Evolutionary conservation across 768 basidiomycete species (phyloP).

Genomic region (Termitomyces sp.): DNA sequence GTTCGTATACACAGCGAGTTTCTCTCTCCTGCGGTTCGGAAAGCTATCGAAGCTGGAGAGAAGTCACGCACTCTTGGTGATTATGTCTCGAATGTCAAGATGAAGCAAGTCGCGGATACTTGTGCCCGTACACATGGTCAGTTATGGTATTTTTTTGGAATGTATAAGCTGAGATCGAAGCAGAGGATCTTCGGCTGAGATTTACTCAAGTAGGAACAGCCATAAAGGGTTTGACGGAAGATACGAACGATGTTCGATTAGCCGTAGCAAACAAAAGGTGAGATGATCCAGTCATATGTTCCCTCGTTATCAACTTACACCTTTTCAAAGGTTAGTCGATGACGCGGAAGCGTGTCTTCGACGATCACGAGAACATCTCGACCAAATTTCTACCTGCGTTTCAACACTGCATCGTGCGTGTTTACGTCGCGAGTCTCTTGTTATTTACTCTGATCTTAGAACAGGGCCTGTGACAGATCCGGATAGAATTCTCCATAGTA

Average conservation of each 20-base stretch:
- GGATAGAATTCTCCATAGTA: constrained; percentile 52
- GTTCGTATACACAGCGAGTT: constrained; percentile 74
- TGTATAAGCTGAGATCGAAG: background rate
- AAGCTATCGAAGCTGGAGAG: constrained; percentile 68
- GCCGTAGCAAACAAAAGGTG: constrained; percentile 44
- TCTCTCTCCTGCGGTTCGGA: constrained; percentile 58
- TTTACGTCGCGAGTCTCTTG: background rate
- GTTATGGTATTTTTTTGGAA: constrained; percentile 15
- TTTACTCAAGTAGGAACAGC: constrained; percentile 51
- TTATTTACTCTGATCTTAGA: background rate
- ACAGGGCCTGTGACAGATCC: constrained; percentile 42
- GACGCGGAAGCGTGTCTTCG: constrained; percentile 52
- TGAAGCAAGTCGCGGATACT: constrained; percentile 73
- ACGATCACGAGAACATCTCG: constrained; percentile 54
- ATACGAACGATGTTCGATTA: constrained; percentile 53
- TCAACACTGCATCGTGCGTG: constrained; percentile 46
- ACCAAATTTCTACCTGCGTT: constrained; percentile 47
- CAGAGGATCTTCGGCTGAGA: constrained; percentile 55
- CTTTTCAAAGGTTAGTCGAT: constrained; percentile 43
- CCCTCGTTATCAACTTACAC: background rate
- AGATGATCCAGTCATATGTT: constrained; percentile 7
- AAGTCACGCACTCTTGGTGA: constrained; percentile 67
- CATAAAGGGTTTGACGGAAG: constrained; percentile 49
- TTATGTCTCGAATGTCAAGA: constrained; percentile 74
- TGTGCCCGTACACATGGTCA: constrained; percentile 66